Evolutionary conservation across 768 basidiomycete genomes (phyloP), one percentile per base, ranked within the genome.

Genomic region (Russula lepida): DNA sequence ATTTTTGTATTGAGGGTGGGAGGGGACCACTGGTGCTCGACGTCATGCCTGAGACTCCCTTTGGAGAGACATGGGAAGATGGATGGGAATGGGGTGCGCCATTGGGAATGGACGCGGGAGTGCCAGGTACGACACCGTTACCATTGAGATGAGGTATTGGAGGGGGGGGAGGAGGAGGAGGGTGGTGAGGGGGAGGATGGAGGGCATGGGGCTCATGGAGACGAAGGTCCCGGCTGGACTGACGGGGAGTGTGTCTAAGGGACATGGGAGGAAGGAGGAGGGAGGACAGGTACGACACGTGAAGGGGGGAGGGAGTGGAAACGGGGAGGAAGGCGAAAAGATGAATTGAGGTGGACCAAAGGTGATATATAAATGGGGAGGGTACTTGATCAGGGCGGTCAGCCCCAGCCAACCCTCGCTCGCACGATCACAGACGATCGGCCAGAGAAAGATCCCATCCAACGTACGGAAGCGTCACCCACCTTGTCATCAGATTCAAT

Each of bases 351-450:
- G 54, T 27, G 62, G 60, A 67, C 27, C 35, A 62, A 61, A 62
- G 64, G 68, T 64, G 56, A 62, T 59, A 63, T 61, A 62, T 66
- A 68, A 66, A 64, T 60, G 74, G 68, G 73, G 69, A 67, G 71
- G 74, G 68, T 71, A 69, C 75, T 74, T 74, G 74, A 77, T 74
- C 74, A 76, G 72, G 74, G 75, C 69, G 62, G 62, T 48, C 47
- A 53, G 61, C 17, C 44, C 69, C 69, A 71, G 69, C 70, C 68
- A 59, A 71, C 77, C 77, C 77, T 81, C 79, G 46, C 55, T 55
- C 60, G 77, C 81, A 80, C 79, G 80, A 81, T 82, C 81, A 81
- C 69, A 81, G 81, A 79, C 81, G 80, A 81, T 82, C 81, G 81
- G 67, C 76, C 70, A 71, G 67, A 65, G 60, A 64, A 64, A 66